Percentiles rank a stretch among this genome's conserved stretches.
phyloP scores from a whole-genome alignment of 768 basidiomycete genomes.

The Boletus insuetus region DNA sequence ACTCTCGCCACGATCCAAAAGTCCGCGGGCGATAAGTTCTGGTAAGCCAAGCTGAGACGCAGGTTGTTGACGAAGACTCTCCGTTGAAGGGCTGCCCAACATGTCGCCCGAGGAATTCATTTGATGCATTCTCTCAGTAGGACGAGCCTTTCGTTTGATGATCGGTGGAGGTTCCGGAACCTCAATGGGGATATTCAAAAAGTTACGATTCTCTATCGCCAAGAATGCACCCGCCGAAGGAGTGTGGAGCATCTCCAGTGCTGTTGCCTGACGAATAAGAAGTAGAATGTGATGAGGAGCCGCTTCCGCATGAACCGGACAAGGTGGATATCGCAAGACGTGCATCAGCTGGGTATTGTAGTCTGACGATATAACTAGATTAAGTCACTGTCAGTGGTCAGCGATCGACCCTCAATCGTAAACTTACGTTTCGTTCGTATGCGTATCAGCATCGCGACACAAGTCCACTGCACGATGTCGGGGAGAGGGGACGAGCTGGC shows the following conservation, averaged over 20 bases:
- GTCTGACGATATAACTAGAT: constrained; percentile 78
- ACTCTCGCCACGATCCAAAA: constrained; percentile 74
- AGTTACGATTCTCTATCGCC: constrained; percentile 76
- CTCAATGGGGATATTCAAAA: constrained; percentile 71
- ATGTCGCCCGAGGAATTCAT: constrained; percentile 18
- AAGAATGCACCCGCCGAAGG: constrained; percentile 75
- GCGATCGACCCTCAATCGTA: neutral
- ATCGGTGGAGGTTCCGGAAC: constrained; percentile 47
- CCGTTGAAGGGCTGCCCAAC: constrained; percentile 20
- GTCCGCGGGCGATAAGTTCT: constrained; percentile 68
- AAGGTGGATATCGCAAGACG: constrained; percentile 80
- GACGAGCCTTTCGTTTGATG: constrained; percentile 36
- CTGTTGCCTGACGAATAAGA: constrained; percentile 80
- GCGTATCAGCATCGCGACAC: constrained; percentile 92
- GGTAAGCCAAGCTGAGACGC: constrained; percentile 54
- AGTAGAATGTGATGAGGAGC: constrained; percentile 59
- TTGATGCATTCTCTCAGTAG: constrained; percentile 32
- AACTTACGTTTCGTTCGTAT: constrained; percentile 87
- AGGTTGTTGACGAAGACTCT: constrained; percentile 40
- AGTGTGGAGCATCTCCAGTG: constrained; percentile 70
- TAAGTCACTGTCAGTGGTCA: constrained; percentile 13
- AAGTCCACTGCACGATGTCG: constrained; percentile 80
- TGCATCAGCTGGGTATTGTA: constrained; percentile 82
- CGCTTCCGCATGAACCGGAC: constrained; percentile 33
- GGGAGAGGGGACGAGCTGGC: constrained; percentile 74